Conservation (phyloP, 306 rosid species). For the Alnus glutinosa region DNA sequence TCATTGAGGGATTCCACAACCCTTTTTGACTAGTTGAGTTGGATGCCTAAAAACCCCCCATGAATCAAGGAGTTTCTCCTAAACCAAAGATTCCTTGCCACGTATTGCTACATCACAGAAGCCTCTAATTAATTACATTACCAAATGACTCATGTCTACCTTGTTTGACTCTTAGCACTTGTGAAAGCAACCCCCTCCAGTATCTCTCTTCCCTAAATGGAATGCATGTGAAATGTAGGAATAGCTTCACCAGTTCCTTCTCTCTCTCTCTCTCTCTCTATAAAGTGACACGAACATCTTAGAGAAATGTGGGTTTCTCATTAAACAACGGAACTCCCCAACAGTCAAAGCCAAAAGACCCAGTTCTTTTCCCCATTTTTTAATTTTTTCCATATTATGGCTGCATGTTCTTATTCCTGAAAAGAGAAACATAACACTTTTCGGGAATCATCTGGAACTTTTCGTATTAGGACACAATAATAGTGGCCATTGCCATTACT, state of each 20-base stretch:
- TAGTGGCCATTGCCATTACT: background rate
- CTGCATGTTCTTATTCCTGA: background rate
- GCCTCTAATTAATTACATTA: background rate
- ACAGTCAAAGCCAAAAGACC: constrained; percentile 17
- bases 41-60: too few species aligned
- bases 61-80: too few species aligned
- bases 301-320: constrained; percentile 38
- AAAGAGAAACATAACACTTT: constrained; percentile 7
- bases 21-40: too few species aligned
- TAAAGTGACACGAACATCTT: constrained; percentile 37
- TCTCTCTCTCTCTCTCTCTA: constrained; percentile 34
- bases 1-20: too few species aligned
- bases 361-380: constrained; percentile 5
- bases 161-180: constrained; percentile 28
- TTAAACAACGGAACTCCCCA: constrained; percentile 32
- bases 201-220: constrained; percentile 38
- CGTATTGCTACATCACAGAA: background rate
- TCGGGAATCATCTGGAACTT: constrained; percentile 9
- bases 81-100: background rate
- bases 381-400: constrained; percentile 1
- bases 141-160: constrained; percentile 9
- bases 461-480: constrained; percentile 6
- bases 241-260: constrained; percentile 36
- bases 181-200: constrained; percentile 33
- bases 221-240: constrained; percentile 57